These are phyloP conservation scores for Lactifluus hygrophoroides DNA, from an alignment of 768 basidiomycete genomes.

Conservation along the genomic window DNA sequence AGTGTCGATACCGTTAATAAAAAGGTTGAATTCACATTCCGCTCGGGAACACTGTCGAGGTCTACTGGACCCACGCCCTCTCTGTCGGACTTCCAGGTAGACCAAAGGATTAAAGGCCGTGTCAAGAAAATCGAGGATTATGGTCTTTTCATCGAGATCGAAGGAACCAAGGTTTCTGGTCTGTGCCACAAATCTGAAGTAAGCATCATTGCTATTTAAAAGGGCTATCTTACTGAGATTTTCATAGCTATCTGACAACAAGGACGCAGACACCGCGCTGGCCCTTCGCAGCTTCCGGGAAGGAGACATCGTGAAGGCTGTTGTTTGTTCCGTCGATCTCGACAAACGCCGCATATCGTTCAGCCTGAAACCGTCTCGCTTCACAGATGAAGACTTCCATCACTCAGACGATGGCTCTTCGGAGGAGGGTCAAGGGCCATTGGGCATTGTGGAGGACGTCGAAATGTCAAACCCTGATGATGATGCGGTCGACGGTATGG, in stretches of 20 bases:
- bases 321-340: conserved; percentile 62
- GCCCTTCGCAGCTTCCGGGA: conserved; percentile 78
- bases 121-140: conserved; percentile 82
- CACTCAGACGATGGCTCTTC: conserved; percentile 29
- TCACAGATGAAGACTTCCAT: conserved; percentile 55
- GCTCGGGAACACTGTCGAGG: conserved; percentile 48
- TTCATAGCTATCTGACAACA: conserved; percentile 76
- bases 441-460: conserved; percentile 29
- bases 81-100: conserved; percentile 55
- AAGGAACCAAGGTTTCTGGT: conserved; percentile 77
- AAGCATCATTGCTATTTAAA: conserved; percentile 18
- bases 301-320: conserved; percentile 78
- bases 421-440: conserved; percentile 24
- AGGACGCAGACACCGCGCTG: conserved; percentile 65
- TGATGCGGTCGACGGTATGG: neutral
- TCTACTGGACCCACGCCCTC: conserved; percentile 31
- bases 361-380: conserved; percentile 82
- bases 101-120: conserved; percentile 70
- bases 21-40: conserved; percentile 88
- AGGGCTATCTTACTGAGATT: neutral
- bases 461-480: conserved; percentile 26
- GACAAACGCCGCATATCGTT: conserved; percentile 77
- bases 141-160: conserved; percentile 87
- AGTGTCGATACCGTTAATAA: conserved; percentile 66
- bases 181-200: conserved; percentile 94